Evolutionary conservation across 257 asterid genomes (phyloP).

Genomic region (Lithospermum erythrorhizon): DNA sequence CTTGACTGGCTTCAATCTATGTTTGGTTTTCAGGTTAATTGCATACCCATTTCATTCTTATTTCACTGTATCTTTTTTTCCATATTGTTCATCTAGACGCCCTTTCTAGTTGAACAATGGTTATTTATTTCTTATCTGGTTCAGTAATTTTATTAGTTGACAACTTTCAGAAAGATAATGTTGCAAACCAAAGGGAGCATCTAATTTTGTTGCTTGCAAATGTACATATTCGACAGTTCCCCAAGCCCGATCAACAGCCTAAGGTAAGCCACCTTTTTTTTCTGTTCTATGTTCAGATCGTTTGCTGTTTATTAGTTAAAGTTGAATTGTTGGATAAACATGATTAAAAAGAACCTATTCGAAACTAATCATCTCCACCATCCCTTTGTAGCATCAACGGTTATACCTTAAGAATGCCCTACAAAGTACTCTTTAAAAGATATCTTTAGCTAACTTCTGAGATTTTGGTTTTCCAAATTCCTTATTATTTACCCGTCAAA

Average conservation of each 20-base stretch:
- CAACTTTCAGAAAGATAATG: conserved; percentile 51
- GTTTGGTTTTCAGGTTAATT: conserved; percentile 82
- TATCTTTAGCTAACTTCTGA: neutral
- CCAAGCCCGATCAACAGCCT: conserved; percentile 78
- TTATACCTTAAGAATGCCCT: no score
- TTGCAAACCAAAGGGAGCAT: conserved; percentile 84
- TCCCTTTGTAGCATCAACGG: no score
- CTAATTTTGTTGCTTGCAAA: conserved; percentile 75
- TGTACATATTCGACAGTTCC: conserved; percentile 76
- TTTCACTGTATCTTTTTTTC: neutral
- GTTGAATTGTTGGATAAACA: no score
- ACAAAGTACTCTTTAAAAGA: no score
- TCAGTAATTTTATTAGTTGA: neutral
- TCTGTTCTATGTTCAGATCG: neutral
- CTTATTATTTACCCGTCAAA: no score
- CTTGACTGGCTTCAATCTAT: conserved; percentile 90
- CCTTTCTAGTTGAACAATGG: neutral
- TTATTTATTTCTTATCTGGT: neutral
- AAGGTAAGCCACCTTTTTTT: conserved; percentile 28
- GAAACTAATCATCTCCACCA: no score
- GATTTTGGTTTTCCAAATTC: neutral
- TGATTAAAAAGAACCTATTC: no score
- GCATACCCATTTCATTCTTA: neutral
- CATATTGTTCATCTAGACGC: conserved; percentile 5
- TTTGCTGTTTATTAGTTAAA: neutral